phyloP scores from a whole-genome alignment of 169 alveolate species.

The Blepharisma undulans region DNA sequence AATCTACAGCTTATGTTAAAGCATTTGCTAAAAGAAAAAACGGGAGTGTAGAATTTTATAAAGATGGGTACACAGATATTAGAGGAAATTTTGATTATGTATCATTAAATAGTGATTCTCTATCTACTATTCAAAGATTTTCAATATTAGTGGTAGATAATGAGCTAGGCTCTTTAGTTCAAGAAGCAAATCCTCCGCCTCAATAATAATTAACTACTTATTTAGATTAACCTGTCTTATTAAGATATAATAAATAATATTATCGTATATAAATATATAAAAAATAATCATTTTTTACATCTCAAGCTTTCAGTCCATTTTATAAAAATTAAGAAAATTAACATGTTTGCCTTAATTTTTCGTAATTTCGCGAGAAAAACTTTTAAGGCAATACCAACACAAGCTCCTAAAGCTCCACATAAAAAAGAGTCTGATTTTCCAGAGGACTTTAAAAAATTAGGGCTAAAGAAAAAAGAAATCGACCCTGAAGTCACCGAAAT shows the following conservation, averaged over 20 bases:
- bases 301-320: background rate
- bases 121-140: slow-evolving; percentile 65
- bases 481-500: background rate
- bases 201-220: background rate
- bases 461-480: background rate
- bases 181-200: slow-evolving; percentile 38
- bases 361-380: background rate
- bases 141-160: slow-evolving; percentile 71
- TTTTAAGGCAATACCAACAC: background rate
- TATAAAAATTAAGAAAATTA: background rate
- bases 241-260: no score
- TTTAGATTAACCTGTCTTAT: no score
- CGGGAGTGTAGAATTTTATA: slow-evolving; percentile 70
- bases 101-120: slow-evolving; percentile 62
- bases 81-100: slow-evolving; percentile 87
- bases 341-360: background rate
- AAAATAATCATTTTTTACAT: no score
- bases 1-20: slow-evolving; percentile 67
- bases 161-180: slow-evolving; percentile 60
- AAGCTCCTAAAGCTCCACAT: background rate
- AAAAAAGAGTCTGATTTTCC: background rate
- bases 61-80: slow-evolving; percentile 88
- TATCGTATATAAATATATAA: no score
- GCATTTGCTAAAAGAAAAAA: slow-evolving; percentile 63
- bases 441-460: slow-evolving; percentile 13